These are phyloP conservation scores for Ceratocystis eucalypticola DNA, from an alignment of 2,329 filamentous ascomycete genomes.

Conservation along the genomic window DNA sequence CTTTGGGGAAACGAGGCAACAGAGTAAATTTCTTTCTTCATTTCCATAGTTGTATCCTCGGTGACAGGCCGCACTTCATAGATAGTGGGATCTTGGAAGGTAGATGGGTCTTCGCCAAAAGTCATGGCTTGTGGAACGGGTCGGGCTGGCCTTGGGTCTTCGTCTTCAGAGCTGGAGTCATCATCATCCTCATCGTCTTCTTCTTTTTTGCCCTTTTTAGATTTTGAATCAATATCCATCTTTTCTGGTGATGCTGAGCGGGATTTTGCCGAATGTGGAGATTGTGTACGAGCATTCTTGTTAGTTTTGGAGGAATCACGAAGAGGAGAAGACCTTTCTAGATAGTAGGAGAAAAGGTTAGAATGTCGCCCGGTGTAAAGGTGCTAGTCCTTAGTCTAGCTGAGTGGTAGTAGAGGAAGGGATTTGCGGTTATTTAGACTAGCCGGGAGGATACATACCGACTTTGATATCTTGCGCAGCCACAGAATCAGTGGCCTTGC, in stretches of 20 bases:
- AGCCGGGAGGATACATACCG: conserved; percentile 23
- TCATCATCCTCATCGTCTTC: conserved; percentile 31
- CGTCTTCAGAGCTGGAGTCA: conserved; percentile 41
- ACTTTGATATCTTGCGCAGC: conserved; percentile 38
- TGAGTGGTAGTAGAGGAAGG: not conserved
- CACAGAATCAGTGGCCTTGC: conserved; percentile 52
- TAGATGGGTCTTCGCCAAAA: conserved; percentile 83
- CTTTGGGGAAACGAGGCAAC: conserved; percentile 70
- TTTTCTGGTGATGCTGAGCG: conserved; percentile 35
- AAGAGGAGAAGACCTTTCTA: conserved; percentile 42
- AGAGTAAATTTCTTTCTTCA: conserved; percentile 76
- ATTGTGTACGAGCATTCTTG: conserved; percentile 42
- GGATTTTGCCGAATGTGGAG: conserved; percentile 44
- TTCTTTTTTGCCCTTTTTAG: conserved; percentile 26
- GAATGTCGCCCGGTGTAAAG: not conserved
- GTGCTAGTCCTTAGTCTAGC: not conserved
- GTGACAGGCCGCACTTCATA: conserved; percentile 81
- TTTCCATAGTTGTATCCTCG: conserved; percentile 24
- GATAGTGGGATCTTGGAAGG: conserved; percentile 80
- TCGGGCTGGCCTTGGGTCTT: conserved; percentile 47
- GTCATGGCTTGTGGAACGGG: conserved; percentile 68
- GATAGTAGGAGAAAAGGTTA: conserved; percentile 4
- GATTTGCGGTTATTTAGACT: too few relatives aligned
- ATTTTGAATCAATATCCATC: conserved; percentile 47
- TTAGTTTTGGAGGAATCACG: conserved; percentile 38